Conservation (phyloP, 179 eudicot genomes). For the Corrigiola litoralis region DNA sequence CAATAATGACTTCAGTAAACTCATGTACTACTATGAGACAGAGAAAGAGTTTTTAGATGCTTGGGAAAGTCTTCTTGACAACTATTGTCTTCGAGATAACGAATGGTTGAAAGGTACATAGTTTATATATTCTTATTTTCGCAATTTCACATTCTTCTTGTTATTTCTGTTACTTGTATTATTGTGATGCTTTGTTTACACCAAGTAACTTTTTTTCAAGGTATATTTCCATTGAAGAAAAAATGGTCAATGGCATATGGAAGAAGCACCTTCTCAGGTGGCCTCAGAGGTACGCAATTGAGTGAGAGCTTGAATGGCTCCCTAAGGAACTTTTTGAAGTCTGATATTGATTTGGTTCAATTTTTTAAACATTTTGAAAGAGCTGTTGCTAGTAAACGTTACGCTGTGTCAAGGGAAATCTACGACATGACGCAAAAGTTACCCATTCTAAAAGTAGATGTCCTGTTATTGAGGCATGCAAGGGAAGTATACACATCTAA, state of each 20-base stretch:
- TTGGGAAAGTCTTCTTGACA: no score
- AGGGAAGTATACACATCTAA: background rate
- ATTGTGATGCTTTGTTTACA: no score
- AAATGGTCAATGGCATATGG: background rate
- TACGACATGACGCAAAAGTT: background rate
- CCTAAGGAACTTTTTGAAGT: background rate
- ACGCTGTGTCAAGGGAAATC: background rate
- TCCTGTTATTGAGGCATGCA: background rate
- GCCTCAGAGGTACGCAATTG: background rate
- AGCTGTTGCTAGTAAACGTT: background rate
- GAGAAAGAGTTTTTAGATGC: no score
- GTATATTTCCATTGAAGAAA: background rate
- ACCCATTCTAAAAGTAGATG: constrained; percentile 5
- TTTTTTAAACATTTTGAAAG: constrained; percentile 8
- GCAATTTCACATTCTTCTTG: no score
- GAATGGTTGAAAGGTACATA: no score
- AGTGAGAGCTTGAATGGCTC: background rate
- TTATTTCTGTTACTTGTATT: no score
- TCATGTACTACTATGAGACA: no score
- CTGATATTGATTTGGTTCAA: background rate
- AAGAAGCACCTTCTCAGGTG: background rate
- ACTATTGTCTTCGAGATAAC: no score
- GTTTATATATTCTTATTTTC: no score
- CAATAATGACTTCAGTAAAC: background rate
- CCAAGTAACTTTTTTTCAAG: no score